phyloP scores from a whole-genome alignment of 2,329 filamentous ascomycete genomes.

The Stachybotrys elegans region DNA sequence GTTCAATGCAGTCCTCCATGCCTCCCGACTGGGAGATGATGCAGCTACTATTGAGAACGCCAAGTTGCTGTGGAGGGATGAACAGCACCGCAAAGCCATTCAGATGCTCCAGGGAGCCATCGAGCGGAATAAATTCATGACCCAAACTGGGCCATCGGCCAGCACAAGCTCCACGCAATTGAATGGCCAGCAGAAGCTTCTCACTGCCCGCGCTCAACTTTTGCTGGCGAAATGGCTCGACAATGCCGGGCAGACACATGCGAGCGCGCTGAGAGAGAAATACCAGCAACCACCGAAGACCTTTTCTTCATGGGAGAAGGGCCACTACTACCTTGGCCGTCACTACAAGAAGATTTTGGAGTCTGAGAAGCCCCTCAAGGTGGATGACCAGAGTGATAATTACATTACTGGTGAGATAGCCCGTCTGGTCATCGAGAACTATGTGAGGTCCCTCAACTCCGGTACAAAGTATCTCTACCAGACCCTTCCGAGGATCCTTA shows the following conservation, averaged over 20 bases:
- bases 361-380: conserved; percentile 73
- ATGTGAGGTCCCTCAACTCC: conserved; percentile 77
- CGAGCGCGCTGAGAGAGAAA: conserved; percentile 69
- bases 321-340: conserved; percentile 92
- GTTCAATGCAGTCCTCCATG: conserved; percentile 89
- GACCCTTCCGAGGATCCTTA: conserved; percentile 84
- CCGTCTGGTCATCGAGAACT: conserved; percentile 90
- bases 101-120: conserved; percentile 86
- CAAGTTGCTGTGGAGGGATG: conserved; percentile 86
- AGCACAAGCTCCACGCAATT: conserved; percentile 26
- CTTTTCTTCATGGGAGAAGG: conserved; percentile 80
- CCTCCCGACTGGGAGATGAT: conserved; percentile 75
- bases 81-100: conserved; percentile 90
- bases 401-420: conserved; percentile 78
- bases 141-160: conserved; percentile 32
- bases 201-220: conserved; percentile 76
- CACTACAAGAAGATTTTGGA: conserved; percentile 97
- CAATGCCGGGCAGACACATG: conserved; percentile 86
- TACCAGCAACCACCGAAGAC: conserved; percentile 79
- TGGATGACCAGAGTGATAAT: conserved; percentile 70
- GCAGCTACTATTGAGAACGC: conserved; percentile 93
- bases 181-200: conserved; percentile 49
- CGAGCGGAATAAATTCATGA: conserved; percentile 68
- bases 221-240: conserved; percentile 96
- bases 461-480: conserved; percentile 97